phyloP scores from a whole-genome alignment of 805 yeast species.

The Diddensiella transvaalensis region DNA sequence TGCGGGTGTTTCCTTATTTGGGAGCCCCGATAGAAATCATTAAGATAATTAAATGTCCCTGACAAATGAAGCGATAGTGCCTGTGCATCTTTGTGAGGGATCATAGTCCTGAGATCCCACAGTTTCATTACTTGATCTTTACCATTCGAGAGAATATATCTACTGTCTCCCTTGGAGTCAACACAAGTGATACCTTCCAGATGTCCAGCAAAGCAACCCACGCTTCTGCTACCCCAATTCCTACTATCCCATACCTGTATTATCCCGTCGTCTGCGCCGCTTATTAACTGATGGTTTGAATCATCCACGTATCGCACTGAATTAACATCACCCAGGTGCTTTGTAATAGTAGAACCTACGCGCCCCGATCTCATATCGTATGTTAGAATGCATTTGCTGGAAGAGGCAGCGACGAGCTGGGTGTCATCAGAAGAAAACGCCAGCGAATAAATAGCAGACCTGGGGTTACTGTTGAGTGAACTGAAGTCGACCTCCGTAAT shows the following conservation, averaged over 20 bases:
- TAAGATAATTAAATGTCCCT: constrained; percentile 26
- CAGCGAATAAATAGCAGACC: constrained; percentile 24
- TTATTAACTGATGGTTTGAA: constrained; percentile 39
- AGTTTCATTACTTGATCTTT: constrained; percentile 32
- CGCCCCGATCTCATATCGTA: constrained; percentile 23
- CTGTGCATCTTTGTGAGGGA: constrained; percentile 9
- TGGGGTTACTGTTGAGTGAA: not conserved
- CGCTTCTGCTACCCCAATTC: constrained; percentile 16
- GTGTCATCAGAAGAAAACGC: constrained; percentile 25
- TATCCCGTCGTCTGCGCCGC: constrained; percentile 51
- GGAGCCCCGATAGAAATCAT: constrained; percentile 22
- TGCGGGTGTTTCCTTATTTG: constrained; percentile 24
- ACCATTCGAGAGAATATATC: constrained; percentile 29
- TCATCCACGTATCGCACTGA: constrained; percentile 29
- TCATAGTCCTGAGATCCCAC: constrained; percentile 30
- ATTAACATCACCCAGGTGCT: constrained; percentile 28
- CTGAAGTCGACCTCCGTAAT: constrained; percentile 2
- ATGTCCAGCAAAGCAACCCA: constrained; percentile 31
- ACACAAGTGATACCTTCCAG: constrained; percentile 31
- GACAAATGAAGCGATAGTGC: constrained; percentile 9
- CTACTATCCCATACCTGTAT: constrained; percentile 48
- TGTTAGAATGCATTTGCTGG: constrained; percentile 17
- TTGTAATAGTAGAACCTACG: constrained; percentile 14
- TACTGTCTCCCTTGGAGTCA: constrained; percentile 28
- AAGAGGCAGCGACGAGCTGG: constrained; percentile 27